Evolutionary conservation across 2,329 filamentous ascomycete species (phyloP).

Genomic region (Berkeleyomyces rouxiae): DNA sequence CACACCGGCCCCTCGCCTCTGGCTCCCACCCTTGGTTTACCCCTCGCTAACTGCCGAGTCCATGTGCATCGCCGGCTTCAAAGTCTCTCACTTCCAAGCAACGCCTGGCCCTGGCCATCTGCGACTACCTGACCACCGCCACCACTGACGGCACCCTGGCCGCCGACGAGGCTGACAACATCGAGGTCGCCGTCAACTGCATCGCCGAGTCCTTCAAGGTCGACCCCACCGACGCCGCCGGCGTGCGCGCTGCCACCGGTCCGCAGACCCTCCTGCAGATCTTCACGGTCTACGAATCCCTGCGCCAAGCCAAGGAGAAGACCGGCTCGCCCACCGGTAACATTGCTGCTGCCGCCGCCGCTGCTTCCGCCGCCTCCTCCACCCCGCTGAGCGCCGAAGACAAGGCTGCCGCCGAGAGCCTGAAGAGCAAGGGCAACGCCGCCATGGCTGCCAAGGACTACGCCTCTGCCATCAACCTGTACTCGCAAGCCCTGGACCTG

Average conservation of each 20-base stretch:
- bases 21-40: not conserved
- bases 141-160: slow-evolving; percentile 76
- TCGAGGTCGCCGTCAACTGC: slow-evolving; percentile 88
- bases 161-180: slow-evolving; percentile 76
- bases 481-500: slow-evolving; percentile 71
- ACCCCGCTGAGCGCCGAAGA: slow-evolving; percentile 33
- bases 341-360: slow-evolving; percentile 26
- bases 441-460: slow-evolving; percentile 95
- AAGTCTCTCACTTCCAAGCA: slow-evolving; percentile 40
- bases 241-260: slow-evolving; percentile 62
- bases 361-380: slow-evolving; percentile 20
- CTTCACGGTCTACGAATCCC: slow-evolving; percentile 91
- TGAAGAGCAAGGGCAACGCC: slow-evolving; percentile 84
- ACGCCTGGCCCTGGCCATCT: slow-evolving; percentile 90
- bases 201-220: slow-evolving; percentile 93
- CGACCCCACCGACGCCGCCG: slow-evolving; percentile 59
- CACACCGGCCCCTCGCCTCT: not conserved
- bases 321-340: slow-evolving; percentile 17
- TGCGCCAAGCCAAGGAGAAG: slow-evolving; percentile 42
- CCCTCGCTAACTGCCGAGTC: not conserved
- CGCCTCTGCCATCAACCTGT: slow-evolving; percentile 60
- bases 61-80: not conserved
- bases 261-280: slow-evolving; percentile 78
- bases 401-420: slow-evolving; percentile 67
- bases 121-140: slow-evolving; percentile 81